phyloP scores from a whole-genome alignment of 1,284 basidiomycete species.

The Leucocoprinus gongylophorus region DNA sequence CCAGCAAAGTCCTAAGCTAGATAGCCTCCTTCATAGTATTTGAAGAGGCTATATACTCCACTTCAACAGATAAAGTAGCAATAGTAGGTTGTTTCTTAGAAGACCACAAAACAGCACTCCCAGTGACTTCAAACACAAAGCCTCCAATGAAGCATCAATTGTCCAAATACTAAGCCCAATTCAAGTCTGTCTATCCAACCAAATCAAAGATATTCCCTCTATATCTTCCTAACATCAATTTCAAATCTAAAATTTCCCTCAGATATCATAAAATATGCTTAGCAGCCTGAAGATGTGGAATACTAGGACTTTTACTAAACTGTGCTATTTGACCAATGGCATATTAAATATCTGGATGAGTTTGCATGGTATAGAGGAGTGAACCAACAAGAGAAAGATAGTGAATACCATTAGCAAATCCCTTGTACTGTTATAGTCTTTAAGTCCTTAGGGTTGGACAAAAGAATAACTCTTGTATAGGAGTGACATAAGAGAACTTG shows the following conservation, averaged over 20 bases:
- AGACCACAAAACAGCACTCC: neutral
- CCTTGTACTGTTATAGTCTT: neutral
- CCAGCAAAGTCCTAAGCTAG: no score
- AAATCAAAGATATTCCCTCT: neutral
- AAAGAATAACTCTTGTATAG: no score
- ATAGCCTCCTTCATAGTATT: neutral
- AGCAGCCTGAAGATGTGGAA: neutral
- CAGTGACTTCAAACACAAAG: neutral
- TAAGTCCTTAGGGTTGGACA: neutral
- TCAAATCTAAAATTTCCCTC: conserved; percentile 28
- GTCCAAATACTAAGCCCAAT: conserved; percentile 1
- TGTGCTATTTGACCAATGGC: neutral
- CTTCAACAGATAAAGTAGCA: neutral
- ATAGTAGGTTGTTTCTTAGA: neutral
- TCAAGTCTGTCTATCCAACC: conserved; percentile 3
- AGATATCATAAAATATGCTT: conserved; percentile 4
- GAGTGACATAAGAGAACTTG: no score
- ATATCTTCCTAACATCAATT: neutral
- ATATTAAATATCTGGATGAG: conserved; percentile 6
- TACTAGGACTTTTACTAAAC: conserved; percentile 2
- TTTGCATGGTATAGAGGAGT: conserved; percentile 5
- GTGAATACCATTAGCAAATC: neutral
- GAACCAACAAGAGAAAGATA: conserved; percentile 7
- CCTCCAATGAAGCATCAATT: neutral
- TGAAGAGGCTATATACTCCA: neutral